Evolutionary conservation across 2,329 filamentous ascomycete genomes (phyloP).

Genomic region (Geosmithia flava): DNA sequence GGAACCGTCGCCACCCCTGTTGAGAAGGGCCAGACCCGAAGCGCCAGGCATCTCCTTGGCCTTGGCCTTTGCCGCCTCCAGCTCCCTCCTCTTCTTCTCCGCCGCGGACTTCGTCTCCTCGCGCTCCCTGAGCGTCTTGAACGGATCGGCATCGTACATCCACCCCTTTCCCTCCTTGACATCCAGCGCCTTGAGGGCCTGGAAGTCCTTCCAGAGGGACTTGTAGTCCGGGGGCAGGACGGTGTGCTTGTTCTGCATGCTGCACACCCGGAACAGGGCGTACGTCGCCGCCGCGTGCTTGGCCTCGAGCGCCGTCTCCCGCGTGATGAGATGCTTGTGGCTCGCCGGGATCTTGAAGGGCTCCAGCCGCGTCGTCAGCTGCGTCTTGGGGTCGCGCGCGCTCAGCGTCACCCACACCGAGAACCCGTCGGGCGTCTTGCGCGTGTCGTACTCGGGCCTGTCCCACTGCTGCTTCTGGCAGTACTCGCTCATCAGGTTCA

Average conservation of each 20-base stretch:
- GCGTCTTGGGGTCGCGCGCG: slow-evolving; percentile 67
- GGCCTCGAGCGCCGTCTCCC: slow-evolving; percentile 76
- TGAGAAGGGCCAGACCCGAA: slow-evolving; percentile 40
- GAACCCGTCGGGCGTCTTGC: slow-evolving; percentile 60
- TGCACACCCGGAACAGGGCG: slow-evolving; percentile 81
- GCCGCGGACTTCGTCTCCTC: slow-evolving; percentile 64
- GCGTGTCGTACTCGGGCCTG: slow-evolving; percentile 81
- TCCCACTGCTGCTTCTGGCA: slow-evolving; percentile 96
- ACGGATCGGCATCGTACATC: slow-evolving; percentile 95
- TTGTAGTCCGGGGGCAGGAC: slow-evolving; percentile 86
- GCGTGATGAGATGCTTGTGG: slow-evolving; percentile 63
- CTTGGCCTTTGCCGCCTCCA: slow-evolving; percentile 55
- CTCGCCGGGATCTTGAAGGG: slow-evolving; percentile 70
- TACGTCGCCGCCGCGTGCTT: slow-evolving; percentile 90
- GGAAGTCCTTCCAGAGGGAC: slow-evolving; percentile 85
- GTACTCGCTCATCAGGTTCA: slow-evolving; percentile 86
- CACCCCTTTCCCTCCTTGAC: slow-evolving; percentile 64
- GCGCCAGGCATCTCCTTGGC: slow-evolving; percentile 50
- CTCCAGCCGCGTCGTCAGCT: slow-evolving; percentile 61
- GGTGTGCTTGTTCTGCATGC: slow-evolving; percentile 91
- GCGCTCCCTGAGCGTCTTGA: slow-evolving; percentile 65
- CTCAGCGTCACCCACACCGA: slow-evolving; percentile 73
- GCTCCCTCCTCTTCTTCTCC: slow-evolving; percentile 69
- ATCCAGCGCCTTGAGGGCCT: slow-evolving; percentile 69
- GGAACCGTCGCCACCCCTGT: slow-evolving; percentile 22